Evolutionary conservation across 2,329 filamentous ascomycete species (phyloP), one percentile per base, ranked within the genome.

Genomic region (Myriosclerotinia duriaeana): DNA sequence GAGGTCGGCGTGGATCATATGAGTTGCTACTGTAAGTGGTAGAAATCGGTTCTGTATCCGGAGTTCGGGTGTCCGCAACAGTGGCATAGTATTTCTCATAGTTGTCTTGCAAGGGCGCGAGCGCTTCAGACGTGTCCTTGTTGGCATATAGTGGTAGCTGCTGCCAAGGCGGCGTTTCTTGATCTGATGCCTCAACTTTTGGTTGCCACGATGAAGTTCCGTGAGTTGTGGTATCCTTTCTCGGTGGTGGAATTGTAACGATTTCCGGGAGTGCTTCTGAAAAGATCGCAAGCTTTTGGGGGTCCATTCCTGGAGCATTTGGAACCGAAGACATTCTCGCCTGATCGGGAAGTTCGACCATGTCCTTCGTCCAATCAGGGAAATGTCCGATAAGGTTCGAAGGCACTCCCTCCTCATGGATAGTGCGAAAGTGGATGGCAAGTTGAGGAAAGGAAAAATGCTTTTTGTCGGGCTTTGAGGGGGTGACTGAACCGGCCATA

Each of bases 361-460:
- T 87, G 67, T 87, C 81, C 48, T 79, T 80, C 67, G 82, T 83
- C 86, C 86, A 89, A 71, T 88, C 82, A 53, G 74, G 72, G 61
- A 72, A 66, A 65, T 71, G 69, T 53, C 78, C 77, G 56, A 77
- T 64, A 63, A 64, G 53, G 59, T 69, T 65, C 67, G 73, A 68
- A 69, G 74, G 56, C 66, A 70, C n/a, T 59, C 72, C 71, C 66
- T 74, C 69, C 70, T 76, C 68, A 74, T 76, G 71, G 65, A 71
- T 55, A n/a, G 70, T 72, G 66, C 86, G 83, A 66, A 87, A 86
- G 70, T 88, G 83, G 66, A 82, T 84, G 68, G 85, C 83, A 66
- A 91, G 82, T 63, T 84, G 82, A 38, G 86, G 81, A 20, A 90
- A 78, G n/a, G 84, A 85, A 68, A 84, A 83, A 12, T 80, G 76